Evolutionary conservation across 2,329 filamentous ascomycete genomes (phyloP), one percentile per base, ranked within the genome.

Genomic region (Penicillium sp.): DNA sequence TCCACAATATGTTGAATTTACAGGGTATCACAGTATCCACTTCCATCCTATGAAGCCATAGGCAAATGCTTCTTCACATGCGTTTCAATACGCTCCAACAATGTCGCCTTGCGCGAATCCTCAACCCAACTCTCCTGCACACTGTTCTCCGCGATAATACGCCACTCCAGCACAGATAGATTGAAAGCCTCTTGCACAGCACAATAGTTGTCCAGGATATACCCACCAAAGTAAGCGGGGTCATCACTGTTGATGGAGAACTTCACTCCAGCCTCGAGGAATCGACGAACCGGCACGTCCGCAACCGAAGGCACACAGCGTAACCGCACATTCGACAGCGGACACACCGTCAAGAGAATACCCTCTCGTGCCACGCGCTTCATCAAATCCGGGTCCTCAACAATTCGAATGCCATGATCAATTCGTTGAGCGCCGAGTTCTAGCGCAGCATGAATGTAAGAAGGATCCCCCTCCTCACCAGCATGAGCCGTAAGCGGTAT

Each of bases 231-330:
- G 56, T 85, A 85, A 8, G 80, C 81, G 42, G 82, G 82, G 55
- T 85, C 81, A 55, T 86, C 82, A 48, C 78, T 82, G 61, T 86
- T 86, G 58, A 87, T 76, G 39, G 77, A 82, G 60, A 86, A 85
- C 44, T 67, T 71, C 26, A 86, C 77, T 0, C 79, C 77, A 4
- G 67, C 67, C 27, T 83, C 74, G 13, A 86, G 61, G 49, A 85
- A 81, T 35, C 64, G 67, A 10, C 78, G 69, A 42, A 86, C 72
- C 0, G 83, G 82, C 22, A 82, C 66, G 35, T 79, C 67, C 13
- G 65, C 59, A 14, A 84, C 66, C 17, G 62, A 60, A 32, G 64
- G 50, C 2, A 79, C 73, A 48, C 73, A 79, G n/a, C 69, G 65
- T 47, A 85, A 57, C 49, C 74, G 68, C 8, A 88, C 76, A 61